These are phyloP conservation scores for Leccinum truebloodii DNA, from an alignment of 768 basidiomycete species.

Conservation along the genomic window DNA sequence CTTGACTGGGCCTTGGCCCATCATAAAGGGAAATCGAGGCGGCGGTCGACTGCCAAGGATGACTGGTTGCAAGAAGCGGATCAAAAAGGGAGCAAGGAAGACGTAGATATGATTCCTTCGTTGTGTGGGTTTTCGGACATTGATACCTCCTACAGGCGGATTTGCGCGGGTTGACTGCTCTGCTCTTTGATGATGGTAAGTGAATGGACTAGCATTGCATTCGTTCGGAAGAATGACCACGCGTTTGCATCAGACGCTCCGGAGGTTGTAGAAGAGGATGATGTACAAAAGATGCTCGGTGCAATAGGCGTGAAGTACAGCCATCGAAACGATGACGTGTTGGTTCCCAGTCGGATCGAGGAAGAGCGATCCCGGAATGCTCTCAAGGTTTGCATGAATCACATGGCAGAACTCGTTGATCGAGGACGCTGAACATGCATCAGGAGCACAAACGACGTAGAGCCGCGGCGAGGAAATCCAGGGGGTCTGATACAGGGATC, in stretches of 20 bases:
- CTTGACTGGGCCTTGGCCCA: conserved; percentile 81
- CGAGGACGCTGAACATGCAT: conserved; percentile 7
- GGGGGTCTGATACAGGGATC: conserved; percentile 8
- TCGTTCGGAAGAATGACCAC: background rate
- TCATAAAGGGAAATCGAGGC: conserved; percentile 47
- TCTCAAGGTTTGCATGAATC: conserved; percentile 42
- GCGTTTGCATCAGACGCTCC: conserved; percentile 37
- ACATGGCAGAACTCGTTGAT: background rate
- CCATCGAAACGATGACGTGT: conserved; percentile 72
- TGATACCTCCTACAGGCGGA: conserved; percentile 41
- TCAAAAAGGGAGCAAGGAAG: conserved; percentile 44
- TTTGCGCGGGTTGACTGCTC: conserved; percentile 57
- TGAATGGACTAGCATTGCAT: background rate
- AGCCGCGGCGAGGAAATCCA: conserved; percentile 25
- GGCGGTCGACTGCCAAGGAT: conserved; percentile 32
- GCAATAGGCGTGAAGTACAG: conserved; percentile 69
- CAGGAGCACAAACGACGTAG: conserved; percentile 31
- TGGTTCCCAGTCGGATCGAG: conserved; percentile 68
- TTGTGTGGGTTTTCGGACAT: background rate
- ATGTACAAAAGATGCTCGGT: conserved; percentile 56
- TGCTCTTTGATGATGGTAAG: conserved; percentile 74
- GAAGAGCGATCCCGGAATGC: conserved; percentile 58
- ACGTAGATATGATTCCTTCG: conserved; percentile 10
- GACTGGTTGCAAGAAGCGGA: conserved; percentile 48
- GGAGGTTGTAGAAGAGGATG: conserved; percentile 43